phyloP scores from a whole-genome alignment of 1,284 basidiomycete species.

The Papiliotrema nemorosa region DNA sequence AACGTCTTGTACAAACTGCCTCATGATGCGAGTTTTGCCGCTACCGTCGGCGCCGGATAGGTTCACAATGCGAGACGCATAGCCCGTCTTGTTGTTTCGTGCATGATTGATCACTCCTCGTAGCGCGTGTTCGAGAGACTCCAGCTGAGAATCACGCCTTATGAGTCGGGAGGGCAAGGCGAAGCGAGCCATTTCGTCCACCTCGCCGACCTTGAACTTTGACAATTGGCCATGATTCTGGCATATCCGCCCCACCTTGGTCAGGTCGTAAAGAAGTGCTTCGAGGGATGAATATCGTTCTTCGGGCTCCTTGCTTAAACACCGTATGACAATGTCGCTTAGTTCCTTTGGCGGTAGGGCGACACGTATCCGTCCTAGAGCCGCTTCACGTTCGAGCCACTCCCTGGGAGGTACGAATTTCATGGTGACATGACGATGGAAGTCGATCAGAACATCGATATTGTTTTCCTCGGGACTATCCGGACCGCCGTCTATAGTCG shows the following conservation, averaged over 20 bases:
- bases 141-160: constrained; percentile 28
- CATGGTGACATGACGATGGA: constrained; percentile 32
- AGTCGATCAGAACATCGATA: constrained; percentile 30
- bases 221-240: constrained; percentile 23
- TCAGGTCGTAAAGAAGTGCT: constrained; percentile 36
- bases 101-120: not conserved
- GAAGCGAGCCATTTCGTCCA: constrained; percentile 35
- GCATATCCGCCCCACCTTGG: constrained; percentile 24
- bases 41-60: constrained; percentile 37
- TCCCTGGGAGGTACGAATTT: constrained; percentile 21
- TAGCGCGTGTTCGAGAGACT: constrained; percentile 21
- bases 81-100: not conserved
- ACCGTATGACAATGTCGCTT: constrained; percentile 39
- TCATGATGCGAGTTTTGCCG: constrained; percentile 38
- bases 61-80: constrained; percentile 18
- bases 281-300: constrained; percentile 36
- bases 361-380: constrained; percentile 5
- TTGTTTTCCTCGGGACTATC: constrained; percentile 20
- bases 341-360: constrained; percentile 27
- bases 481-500: constrained; percentile 31
- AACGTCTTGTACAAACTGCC: constrained; percentile 25
- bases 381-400: constrained; percentile 17
- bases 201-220: constrained; percentile 33
- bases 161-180: constrained; percentile 22
- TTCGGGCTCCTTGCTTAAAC: constrained; percentile 32